Percentiles rank a stretch among this genome's conserved stretches.
Conservation (phyloP, 1,284 basidiomycete species). For the Takashimella tepidaria region DNA sequence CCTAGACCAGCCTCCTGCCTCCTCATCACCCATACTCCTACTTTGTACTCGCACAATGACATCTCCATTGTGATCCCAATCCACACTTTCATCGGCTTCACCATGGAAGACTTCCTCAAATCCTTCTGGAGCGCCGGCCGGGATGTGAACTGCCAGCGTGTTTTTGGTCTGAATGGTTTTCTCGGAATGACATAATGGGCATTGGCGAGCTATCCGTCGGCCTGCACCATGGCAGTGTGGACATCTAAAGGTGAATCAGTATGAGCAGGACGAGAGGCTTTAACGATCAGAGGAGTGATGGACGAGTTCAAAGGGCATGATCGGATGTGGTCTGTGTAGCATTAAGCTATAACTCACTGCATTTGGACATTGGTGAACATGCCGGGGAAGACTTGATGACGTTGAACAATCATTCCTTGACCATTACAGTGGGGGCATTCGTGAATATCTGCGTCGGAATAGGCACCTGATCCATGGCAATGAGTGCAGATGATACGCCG, state of each 20-base stretch:
- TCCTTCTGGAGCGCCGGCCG: slow-evolving; percentile 84
- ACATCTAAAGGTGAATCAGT: slow-evolving; percentile 54
- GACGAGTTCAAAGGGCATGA: too few relatives aligned
- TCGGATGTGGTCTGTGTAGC: too few relatives aligned
- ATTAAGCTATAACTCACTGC: slow-evolving; percentile 46
- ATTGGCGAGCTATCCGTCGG: slow-evolving; percentile 64
- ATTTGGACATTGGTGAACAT: slow-evolving; percentile 63
- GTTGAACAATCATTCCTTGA: slow-evolving; percentile 73
- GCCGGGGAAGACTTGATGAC: slow-evolving; percentile 91
- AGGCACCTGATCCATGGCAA: slow-evolving; percentile 85
- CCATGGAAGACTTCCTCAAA: slow-evolving; percentile 87
- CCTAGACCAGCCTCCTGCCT: slow-evolving; percentile 68
- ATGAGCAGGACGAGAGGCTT: background rate
- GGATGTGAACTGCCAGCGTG: slow-evolving; percentile 71
- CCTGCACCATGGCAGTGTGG: slow-evolving; percentile 76
- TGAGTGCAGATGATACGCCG: slow-evolving; percentile 86
- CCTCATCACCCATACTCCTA: slow-evolving; percentile 49
- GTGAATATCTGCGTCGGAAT: slow-evolving; percentile 77
- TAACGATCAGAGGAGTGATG: too few relatives aligned
- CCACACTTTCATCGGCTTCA: slow-evolving; percentile 86
- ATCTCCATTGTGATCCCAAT: slow-evolving; percentile 81
- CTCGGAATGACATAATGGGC: slow-evolving; percentile 72
- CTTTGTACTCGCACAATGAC: slow-evolving; percentile 76
- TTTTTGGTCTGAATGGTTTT: slow-evolving; percentile 63
- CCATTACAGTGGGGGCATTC: slow-evolving; percentile 74